These are phyloP conservation scores for Theobroma cacao DNA, from an alignment of 345 rosid genomes.

Conservation along the genomic window DNA sequence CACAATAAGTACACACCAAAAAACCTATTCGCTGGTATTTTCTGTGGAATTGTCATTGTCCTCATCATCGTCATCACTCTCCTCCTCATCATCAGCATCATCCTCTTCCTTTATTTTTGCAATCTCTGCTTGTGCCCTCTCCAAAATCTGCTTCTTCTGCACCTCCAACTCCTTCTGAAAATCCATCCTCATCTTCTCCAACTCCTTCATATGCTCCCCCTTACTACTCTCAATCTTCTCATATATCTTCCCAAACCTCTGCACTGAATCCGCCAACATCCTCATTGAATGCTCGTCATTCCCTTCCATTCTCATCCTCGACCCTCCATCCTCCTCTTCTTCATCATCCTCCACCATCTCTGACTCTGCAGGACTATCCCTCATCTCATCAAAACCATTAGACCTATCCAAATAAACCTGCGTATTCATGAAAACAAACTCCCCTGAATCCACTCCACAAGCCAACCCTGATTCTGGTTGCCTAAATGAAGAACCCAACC, in stretches of 20 bases:
- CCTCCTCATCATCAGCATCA: slow-evolving; percentile 38
- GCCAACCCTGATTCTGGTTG: slow-evolving; percentile 68
- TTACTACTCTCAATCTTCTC: slow-evolving; percentile 89
- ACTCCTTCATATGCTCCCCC: slow-evolving; percentile 77
- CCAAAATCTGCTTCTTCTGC: slow-evolving; percentile 83
- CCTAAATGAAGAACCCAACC: slow-evolving; percentile 32
- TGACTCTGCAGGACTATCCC: slow-evolving; percentile 84
- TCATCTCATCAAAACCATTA: slow-evolving; percentile 81
- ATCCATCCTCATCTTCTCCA: slow-evolving; percentile 95
- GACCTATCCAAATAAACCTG: slow-evolving; percentile 61
- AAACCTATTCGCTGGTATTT: slow-evolving; percentile 51
- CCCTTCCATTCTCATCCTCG: slow-evolving; percentile 53
- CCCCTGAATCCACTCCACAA: slow-evolving; percentile 90
- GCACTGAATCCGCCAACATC: slow-evolving; percentile 79
- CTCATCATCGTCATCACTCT: slow-evolving; percentile 2
- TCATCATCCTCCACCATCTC: slow-evolving; percentile 41
- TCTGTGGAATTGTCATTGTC: slow-evolving; percentile 34
- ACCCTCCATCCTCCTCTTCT: slow-evolving; percentile 51
- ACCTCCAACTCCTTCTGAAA: slow-evolving; percentile 85
- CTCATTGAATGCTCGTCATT: slow-evolving; percentile 56
- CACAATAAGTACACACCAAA: neutral
- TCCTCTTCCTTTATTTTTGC: slow-evolving; percentile 56
- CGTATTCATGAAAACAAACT: slow-evolving; percentile 74
- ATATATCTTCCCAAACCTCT: slow-evolving; percentile 76
- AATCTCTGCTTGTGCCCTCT: slow-evolving; percentile 79